Evolutionary conservation across 1,284 basidiomycete species (phyloP), one percentile per base, ranked within the genome.

Genomic region (Inonotus obliquus): DNA sequence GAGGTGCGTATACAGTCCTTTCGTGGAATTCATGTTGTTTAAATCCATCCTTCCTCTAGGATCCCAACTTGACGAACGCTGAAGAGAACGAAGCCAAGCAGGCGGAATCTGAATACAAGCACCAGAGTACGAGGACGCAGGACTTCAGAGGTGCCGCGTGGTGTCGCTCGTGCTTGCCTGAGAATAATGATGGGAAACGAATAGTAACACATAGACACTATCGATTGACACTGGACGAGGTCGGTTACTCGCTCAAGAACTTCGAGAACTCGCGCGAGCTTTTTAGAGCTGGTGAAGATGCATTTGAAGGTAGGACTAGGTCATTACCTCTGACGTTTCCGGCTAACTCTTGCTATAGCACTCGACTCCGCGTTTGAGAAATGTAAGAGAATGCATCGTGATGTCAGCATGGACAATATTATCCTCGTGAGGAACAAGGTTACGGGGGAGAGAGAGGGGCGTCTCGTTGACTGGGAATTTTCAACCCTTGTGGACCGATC

Each of bases 381-480:
- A 21, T 66, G 67, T 10, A 38, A 63, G 0, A 65, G 72, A 27
- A 65, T 76, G 1, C 74, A 77, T 63, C 69, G 73, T 0, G 74
- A 77, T 55, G 62, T 77, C 37, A 76, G 75, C 52, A 45, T 57
- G 1, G 70, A 69, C 6, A 77, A 77, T 49, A 68, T 77, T 37
- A 56, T 77, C 27, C 54, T 44, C 23, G n/a, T 17, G 14, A 35
- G 52, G 13, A 17, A 3, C 11, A 13, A 19, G 45, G 65, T 74
- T n/a, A 57, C 61, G 1, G 25, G 39, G 1, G 54, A 65, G 1
- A 65, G 67, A 13, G 13, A 44, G 0, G 73, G 74, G 1, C 51
- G 75, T 13, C 64, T 77, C 41, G 74, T 69, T 35, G 73, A 77
- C 57, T 76, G 74, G 75, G 72, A 76, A 35, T 41, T 74, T 5